phyloP scores from a whole-genome alignment of 768 basidiomycete genomes.

The Floccularia luteovirens region DNA sequence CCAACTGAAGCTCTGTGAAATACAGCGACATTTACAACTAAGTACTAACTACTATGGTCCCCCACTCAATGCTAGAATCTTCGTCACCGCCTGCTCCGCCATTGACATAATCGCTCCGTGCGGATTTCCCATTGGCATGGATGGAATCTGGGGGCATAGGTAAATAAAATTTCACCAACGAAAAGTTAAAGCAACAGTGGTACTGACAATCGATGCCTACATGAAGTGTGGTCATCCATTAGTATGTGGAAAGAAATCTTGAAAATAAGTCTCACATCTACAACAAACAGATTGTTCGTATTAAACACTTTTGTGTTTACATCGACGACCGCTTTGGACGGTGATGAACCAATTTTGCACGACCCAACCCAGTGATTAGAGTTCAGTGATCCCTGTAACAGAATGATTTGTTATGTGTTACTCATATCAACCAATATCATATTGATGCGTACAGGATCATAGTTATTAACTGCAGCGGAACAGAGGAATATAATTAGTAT shows the following conservation, averaged over 20 bases:
- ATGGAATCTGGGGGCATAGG: slow-evolving; percentile 32
- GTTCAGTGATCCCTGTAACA: slow-evolving; percentile 28
- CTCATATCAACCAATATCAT: background rate
- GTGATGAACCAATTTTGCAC: slow-evolving; percentile 33
- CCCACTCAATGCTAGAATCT: slow-evolving; percentile 45
- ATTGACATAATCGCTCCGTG: slow-evolving; percentile 48
- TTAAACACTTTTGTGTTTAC: slow-evolving; percentile 45
- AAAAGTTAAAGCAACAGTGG: slow-evolving; percentile 1
- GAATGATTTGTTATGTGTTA: background rate
- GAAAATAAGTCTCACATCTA: slow-evolving; percentile 31
- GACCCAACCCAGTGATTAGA: slow-evolving; percentile 65
- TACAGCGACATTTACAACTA: too few relatives aligned
- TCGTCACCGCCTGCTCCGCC: slow-evolving; percentile 50
- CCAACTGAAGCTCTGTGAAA: too few relatives aligned
- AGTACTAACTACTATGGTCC: too few relatives aligned
- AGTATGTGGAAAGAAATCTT: background rate
- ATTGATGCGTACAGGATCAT: slow-evolving; percentile 17
- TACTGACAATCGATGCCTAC: slow-evolving; percentile 26
- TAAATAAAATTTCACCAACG: background rate
- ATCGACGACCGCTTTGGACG: slow-evolving; percentile 39
- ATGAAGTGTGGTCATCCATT: slow-evolving; percentile 1
- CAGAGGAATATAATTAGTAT: background rate
- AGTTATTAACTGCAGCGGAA: slow-evolving; percentile 31
- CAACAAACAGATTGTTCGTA: slow-evolving; percentile 45
- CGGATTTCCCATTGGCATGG: slow-evolving; percentile 51